Conservation (phyloP, 495 filamentous ascomycete species). For the Talaromyces wortmannii region DNA sequence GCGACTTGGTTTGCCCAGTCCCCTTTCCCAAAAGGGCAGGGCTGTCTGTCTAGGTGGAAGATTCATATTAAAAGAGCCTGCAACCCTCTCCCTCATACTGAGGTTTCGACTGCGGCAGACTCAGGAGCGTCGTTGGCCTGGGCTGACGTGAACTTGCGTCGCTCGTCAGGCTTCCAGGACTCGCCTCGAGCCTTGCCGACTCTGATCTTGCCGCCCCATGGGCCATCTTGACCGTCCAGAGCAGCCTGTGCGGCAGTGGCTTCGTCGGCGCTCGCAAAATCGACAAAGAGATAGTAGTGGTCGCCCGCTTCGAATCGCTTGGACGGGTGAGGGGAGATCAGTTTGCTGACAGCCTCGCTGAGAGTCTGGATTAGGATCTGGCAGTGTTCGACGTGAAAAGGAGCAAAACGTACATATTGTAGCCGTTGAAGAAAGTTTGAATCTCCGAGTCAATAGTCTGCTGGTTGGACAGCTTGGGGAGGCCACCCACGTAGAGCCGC, state of each 20-base stretch:
- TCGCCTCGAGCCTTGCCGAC: slow-evolving; percentile 33
- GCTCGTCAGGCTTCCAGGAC: slow-evolving; percentile 19
- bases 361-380: not conserved
- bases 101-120: slow-evolving; percentile 7
- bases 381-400: not conserved
- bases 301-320: slow-evolving; percentile 45
- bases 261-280: slow-evolving; percentile 50
- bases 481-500: slow-evolving; percentile 57
- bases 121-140: slow-evolving; percentile 7
- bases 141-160: slow-evolving; percentile 10
- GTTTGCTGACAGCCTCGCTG: not conserved
- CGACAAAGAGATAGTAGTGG: slow-evolving; percentile 64
- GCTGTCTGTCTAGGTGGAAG: no score
- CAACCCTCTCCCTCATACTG: not conserved
- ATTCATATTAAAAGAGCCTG: not conserved
- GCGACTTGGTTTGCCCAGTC: no score
- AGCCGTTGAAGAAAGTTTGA: slow-evolving; percentile 51
- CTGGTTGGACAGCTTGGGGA: slow-evolving; percentile 52
- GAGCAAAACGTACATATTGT: slow-evolving; percentile 34
- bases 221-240: slow-evolving; percentile 30
- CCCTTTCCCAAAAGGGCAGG: no score
- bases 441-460: slow-evolving; percentile 45
- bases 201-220: slow-evolving; percentile 40
- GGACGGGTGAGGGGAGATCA: slow-evolving; percentile 12
- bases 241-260: slow-evolving; percentile 41